Evolutionary conservation across 352 stramenopile genomes (phyloP).

Genomic region (Phytophthora uliginosa): DNA sequence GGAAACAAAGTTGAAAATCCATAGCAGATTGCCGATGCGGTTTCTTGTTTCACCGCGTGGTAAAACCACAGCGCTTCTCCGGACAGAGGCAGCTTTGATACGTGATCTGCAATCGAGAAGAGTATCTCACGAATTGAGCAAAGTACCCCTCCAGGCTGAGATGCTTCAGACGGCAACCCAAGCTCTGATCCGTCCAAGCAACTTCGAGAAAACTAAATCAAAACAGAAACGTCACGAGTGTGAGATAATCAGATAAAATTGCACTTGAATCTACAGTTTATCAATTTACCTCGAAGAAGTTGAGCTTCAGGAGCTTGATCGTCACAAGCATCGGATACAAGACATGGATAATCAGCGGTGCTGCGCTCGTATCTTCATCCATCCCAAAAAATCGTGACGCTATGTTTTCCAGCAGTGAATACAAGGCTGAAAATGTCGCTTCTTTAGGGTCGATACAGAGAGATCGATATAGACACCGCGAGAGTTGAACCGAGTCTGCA

Average conservation of each 20-base stretch:
- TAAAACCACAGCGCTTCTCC: slow-evolving; percentile 77
- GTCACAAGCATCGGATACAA: slow-evolving; percentile 83
- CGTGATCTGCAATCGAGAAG: slow-evolving; percentile 76
- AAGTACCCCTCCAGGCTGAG: slow-evolving; percentile 55
- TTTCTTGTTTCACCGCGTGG: slow-evolving; percentile 84
- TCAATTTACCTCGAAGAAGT: slow-evolving; percentile 86
- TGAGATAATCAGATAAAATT: not conserved
- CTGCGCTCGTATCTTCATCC: slow-evolving; percentile 16
- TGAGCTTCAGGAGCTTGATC: slow-evolving; percentile 84
- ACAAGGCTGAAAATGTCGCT: slow-evolving; percentile 73
- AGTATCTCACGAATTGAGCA: slow-evolving; percentile 70
- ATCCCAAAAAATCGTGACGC: slow-evolving; percentile 37
- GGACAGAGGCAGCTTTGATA: slow-evolving; percentile 26
- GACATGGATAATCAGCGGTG: slow-evolving; percentile 43
- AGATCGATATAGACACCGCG: slow-evolving; percentile 76
- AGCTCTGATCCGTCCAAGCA: slow-evolving; percentile 71
- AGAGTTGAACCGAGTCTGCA: slow-evolving; percentile 81
- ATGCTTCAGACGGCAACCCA: slow-evolving; percentile 48
- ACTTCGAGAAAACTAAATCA: slow-evolving; percentile 72
- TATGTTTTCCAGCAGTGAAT: slow-evolving; percentile 61
- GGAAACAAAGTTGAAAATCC: slow-evolving; percentile 86
- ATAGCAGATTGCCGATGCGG: slow-evolving; percentile 79
- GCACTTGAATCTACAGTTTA: not conserved
- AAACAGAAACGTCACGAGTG: not conserved
- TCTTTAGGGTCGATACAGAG: slow-evolving; percentile 87